Conservation (phyloP, 2,329 filamentous ascomycete genomes). For the Lecanoromycetidae sp. region DNA sequence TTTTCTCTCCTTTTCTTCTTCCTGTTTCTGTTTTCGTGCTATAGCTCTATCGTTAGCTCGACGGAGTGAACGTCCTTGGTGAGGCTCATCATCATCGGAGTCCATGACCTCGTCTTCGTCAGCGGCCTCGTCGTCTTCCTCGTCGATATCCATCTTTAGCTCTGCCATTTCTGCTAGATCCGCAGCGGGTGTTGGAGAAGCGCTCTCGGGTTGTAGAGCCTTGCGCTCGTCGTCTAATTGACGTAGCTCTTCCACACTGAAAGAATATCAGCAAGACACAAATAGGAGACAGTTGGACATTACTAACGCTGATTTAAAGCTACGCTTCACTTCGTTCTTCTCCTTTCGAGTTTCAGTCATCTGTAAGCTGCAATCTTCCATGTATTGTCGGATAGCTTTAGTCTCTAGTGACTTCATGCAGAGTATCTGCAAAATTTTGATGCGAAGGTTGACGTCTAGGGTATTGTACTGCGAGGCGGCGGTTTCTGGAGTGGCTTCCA, state of each 20-base stretch:
- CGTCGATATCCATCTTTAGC: conserved; percentile 32
- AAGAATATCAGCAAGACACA: conserved; percentile 4
- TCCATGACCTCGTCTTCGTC: conserved; percentile 53
- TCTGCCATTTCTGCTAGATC: conserved; percentile 29
- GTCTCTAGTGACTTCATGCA: conserved; percentile 79
- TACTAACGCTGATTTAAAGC: conserved; percentile 51
- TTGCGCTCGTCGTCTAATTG: conserved; percentile 36
- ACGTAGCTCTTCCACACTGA: conserved; percentile 31
- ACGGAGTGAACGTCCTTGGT: conserved; percentile 45
- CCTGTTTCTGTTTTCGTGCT: conserved; percentile 65
- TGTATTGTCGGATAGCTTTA: conserved; percentile 71
- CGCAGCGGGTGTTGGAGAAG: conserved; percentile 32
- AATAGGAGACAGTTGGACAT: not conserved
- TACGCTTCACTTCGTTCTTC: conserved; percentile 83
- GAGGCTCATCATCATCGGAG: conserved; percentile 55
- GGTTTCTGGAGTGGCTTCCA: conserved; percentile 63
- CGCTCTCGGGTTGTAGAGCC: conserved; percentile 35
- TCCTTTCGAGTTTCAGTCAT: conserved; percentile 94
- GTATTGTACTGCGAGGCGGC: conserved; percentile 59
- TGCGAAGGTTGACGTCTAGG: conserved; percentile 72
- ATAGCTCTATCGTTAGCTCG: conserved; percentile 56
- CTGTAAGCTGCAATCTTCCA: conserved; percentile 82
- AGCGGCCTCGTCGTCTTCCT: conserved; percentile 48
- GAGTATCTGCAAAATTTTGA: conserved; percentile 70
- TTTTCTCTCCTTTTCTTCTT: conserved; percentile 58